Evolutionary conservation across 306 rosid species (phyloP).

Genomic region (Quercus robur): DNA sequence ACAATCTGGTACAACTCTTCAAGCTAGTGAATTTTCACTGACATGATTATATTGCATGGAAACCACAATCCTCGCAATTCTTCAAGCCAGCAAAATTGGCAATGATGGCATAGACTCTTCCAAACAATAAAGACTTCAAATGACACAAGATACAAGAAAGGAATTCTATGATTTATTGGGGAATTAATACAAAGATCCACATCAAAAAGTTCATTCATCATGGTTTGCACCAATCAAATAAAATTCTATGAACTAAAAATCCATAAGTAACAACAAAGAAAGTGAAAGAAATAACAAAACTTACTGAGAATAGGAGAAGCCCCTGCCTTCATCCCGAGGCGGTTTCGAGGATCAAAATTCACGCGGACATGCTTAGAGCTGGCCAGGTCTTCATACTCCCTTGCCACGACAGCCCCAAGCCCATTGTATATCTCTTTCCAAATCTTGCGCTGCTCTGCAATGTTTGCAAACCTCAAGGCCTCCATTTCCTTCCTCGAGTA

Average conservation of each 20-base stretch:
- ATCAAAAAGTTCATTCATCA: neutral
- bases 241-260: neutral
- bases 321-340: slow-evolving; percentile 31
- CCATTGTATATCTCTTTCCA: slow-evolving; percentile 57
- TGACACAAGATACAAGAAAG: neutral
- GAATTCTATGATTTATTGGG: neutral
- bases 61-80: neutral
- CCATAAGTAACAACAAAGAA: neutral
- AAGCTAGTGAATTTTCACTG: neutral
- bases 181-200: neutral
- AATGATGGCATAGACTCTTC: neutral
- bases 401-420: slow-evolving; percentile 45
- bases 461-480: slow-evolving; percentile 55
- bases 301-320: slow-evolving; percentile 41
- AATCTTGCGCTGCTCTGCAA: slow-evolving; percentile 42
- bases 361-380: slow-evolving; percentile 21
- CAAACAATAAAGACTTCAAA: neutral
- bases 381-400: slow-evolving; percentile 54
- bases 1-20: neutral
- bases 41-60: neutral
- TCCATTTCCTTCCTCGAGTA: slow-evolving; percentile 66
- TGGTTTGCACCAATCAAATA: neutral
- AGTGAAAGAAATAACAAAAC: neutral
- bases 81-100: neutral
- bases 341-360: slow-evolving; percentile 27